Conservation (phyloP, 192 early-diverging fungal genomes). For the Linderina pennispora region DNA sequence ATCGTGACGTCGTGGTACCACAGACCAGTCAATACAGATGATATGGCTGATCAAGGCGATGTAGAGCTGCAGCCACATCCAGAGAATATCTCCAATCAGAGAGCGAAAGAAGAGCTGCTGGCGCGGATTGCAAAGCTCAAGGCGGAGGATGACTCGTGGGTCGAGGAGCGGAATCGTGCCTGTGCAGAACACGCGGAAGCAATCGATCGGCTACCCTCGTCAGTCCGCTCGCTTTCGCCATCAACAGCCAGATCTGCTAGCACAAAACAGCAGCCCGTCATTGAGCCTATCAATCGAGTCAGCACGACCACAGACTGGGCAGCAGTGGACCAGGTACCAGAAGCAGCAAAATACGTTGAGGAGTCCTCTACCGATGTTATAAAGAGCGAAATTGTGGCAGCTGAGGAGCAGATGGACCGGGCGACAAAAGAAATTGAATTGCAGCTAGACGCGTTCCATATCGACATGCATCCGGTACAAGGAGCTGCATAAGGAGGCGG, state of each 20-base stretch:
- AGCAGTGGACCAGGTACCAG: background rate
- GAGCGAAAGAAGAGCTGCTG: constrained; percentile 13
- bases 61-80: constrained; percentile 23
- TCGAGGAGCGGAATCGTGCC: constrained; percentile 30
- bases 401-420: constrained; percentile 18
- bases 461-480: constrained; percentile 29
- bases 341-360: background rate
- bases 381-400: constrained; percentile 4
- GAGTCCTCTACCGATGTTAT: background rate
- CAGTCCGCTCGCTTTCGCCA: constrained; percentile 11
- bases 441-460: constrained; percentile 31
- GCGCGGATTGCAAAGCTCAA: constrained; percentile 14
- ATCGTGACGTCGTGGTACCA: constrained; percentile 48
- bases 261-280: background rate
- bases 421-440: constrained; percentile 27
- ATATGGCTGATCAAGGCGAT: background rate
- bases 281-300: constrained; percentile 16
- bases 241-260: background rate
- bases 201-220: constrained; percentile 27
- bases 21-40: constrained; percentile 13
- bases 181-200: constrained; percentile 17
- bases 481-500: constrained; percentile 10
- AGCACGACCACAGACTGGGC: constrained; percentile 11
- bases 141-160: constrained; percentile 29
- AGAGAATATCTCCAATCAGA: constrained; percentile 31